These are phyloP conservation scores for Drosera spatulata DNA, from an alignment of 179 eudicot species.

Conservation along the genomic window DNA sequence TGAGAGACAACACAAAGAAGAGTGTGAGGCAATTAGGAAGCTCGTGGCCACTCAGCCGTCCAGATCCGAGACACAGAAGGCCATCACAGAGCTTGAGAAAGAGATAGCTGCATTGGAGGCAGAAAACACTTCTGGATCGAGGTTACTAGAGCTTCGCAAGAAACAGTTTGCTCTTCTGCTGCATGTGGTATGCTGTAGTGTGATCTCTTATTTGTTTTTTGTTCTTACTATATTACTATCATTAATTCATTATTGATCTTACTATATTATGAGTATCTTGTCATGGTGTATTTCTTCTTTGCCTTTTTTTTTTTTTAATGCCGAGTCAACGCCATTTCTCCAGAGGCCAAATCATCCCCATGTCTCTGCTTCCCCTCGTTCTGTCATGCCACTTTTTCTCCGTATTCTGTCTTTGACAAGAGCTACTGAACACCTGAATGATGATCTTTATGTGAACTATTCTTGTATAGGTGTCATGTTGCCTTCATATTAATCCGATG, in stretches of 20 bases:
- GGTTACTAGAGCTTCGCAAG: slow-evolving; percentile 75
- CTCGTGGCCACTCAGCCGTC: slow-evolving; percentile 72
- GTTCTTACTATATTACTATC: not conserved
- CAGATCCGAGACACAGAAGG: slow-evolving; percentile 59
- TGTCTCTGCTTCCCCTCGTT: too few species aligned
- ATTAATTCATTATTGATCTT: not conserved
- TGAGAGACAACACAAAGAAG: slow-evolving; percentile 88
- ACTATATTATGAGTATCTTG: not conserved
- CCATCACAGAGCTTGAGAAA: slow-evolving; percentile 56
- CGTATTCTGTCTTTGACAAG: too few species aligned
- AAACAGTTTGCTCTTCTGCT: slow-evolving; percentile 78
- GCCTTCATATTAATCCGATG: too few species aligned
- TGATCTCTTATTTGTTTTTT: not conserved
- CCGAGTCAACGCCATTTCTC: too few species aligned
- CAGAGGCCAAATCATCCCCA: too few species aligned
- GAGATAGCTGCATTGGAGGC: slow-evolving; percentile 72
- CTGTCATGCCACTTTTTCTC: too few species aligned
- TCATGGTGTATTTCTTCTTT: too few species aligned
- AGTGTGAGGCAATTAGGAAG: slow-evolving; percentile 74
- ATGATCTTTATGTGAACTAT: too few species aligned
- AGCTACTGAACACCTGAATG: too few species aligned
- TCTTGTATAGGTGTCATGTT: too few species aligned
- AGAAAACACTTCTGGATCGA: slow-evolving; percentile 56
- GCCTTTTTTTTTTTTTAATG: too few species aligned
- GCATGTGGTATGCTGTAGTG: slow-evolving; percentile 62